Evolutionary conservation across 345 rosid genomes (phyloP).

Genomic region (Adansonia digitata): DNA sequence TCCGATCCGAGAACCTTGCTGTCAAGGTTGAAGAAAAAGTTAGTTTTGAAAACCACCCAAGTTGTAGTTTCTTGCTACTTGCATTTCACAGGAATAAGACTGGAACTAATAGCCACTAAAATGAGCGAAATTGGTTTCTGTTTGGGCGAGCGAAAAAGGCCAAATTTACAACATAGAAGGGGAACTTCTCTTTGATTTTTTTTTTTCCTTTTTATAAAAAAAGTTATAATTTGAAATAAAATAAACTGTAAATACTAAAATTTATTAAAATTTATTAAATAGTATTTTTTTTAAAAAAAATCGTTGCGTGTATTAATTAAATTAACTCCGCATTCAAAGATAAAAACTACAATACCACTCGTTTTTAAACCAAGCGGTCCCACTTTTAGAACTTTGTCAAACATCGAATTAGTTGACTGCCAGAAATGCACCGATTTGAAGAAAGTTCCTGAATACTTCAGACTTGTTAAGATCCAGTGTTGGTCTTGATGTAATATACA

Average conservation of each 20-base stretch:
- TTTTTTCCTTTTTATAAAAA: no score
- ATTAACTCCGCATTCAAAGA: no score
- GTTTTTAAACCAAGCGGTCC: not conserved
- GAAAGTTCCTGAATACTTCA: not conserved
- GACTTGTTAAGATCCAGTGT: not conserved
- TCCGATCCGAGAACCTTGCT: not conserved
- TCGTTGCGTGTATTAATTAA: no score
- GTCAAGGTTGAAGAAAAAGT: not conserved
- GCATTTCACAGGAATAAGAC: not conserved
- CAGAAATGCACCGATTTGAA: not conserved
- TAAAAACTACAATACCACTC: not conserved
- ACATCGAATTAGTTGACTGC: not conserved
- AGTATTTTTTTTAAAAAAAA: no score
- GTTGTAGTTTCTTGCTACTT: not conserved
- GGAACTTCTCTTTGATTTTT: no score
- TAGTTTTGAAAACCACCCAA: not conserved
- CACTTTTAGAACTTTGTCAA: slow-evolving; percentile 7
- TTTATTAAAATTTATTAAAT: no score
- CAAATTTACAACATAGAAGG: not conserved
- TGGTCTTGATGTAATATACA: not conserved
- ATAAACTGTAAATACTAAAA: no score
- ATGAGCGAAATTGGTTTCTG: not conserved
- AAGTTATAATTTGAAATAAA: no score
- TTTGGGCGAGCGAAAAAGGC: not conserved
- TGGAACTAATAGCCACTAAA: not conserved